These are phyloP conservation scores for Favolaschia claudopus DNA, from an alignment of 768 basidiomycete genomes.

Conservation along the genomic window DNA sequence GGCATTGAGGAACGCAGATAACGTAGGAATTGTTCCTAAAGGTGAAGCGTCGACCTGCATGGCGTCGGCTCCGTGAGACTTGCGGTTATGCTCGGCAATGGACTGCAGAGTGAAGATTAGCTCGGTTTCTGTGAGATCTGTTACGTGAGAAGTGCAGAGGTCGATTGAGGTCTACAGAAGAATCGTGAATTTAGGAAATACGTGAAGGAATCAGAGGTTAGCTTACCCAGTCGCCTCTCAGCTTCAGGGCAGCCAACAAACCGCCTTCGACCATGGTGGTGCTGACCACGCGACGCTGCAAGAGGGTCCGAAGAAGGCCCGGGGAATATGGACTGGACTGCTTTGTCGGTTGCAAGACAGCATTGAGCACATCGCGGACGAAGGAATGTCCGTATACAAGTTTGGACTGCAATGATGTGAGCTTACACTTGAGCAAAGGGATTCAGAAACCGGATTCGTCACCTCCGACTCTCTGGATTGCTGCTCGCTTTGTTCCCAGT, in stretches of 20 bases:
- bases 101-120: constrained; percentile 59
- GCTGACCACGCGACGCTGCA: constrained; percentile 63
- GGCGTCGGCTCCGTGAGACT: constrained; percentile 44
- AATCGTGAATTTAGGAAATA: not conserved
- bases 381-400: constrained; percentile 50
- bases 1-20: constrained; percentile 46
- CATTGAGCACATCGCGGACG: constrained; percentile 64
- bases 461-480: not conserved
- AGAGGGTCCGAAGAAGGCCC: constrained; percentile 63
- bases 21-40: constrained; percentile 29
- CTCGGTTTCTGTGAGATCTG: constrained; percentile 73
- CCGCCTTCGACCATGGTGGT: constrained; percentile 69
- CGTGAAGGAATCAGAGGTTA: not conserved
- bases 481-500: constrained; percentile 58
- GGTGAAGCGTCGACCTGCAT: constrained; percentile 45
- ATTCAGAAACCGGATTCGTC: not conserved
- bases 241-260: constrained; percentile 59
- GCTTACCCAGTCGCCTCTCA: constrained; percentile 74
- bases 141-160: constrained; percentile 59
- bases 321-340: constrained; percentile 55
- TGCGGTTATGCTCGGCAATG: constrained; percentile 49
- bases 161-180: constrained; percentile 51
- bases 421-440: not conserved
- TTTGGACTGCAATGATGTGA: constrained; percentile 26
- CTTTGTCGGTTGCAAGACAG: constrained; percentile 53